These are phyloP conservation scores for Melocanna baccifera DNA, from an alignment of 176 grass and related monocot genomes.

Conservation along the genomic window DNA sequence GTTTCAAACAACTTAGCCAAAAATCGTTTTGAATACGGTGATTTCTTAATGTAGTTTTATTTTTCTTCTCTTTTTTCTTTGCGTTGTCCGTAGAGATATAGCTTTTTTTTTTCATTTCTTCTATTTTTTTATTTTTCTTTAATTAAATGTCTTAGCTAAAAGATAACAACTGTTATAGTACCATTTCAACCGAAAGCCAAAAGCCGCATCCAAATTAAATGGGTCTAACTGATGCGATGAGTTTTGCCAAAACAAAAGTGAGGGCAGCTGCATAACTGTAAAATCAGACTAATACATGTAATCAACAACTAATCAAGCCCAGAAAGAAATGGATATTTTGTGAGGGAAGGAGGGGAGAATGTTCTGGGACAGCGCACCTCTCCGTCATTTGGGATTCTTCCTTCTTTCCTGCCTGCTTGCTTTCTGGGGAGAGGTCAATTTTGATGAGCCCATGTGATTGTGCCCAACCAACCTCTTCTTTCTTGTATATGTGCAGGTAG, in stretches of 20 bases:
- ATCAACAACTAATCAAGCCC: not conserved
- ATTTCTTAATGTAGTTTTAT: no score
- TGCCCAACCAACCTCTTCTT: not conserved
- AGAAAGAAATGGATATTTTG: not conserved
- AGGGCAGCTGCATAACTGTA: not conserved
- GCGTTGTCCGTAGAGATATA: no score
- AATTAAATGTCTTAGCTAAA: no score
- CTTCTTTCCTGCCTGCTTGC: not conserved
- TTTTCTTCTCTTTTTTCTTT: no score
- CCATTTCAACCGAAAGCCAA: no score
- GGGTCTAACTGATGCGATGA: not conserved
- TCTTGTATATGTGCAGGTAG: not conserved
- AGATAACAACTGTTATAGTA: no score
- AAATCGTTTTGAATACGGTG: no score
- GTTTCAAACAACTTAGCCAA: no score
- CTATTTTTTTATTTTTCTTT: no score
- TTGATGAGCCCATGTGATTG: constrained; percentile 16
- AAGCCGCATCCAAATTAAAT: no score
- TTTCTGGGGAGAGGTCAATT: not conserved
- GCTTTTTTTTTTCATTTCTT: no score
- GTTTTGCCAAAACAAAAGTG: not conserved
- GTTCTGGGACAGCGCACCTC: not conserved
- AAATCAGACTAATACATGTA: not conserved
- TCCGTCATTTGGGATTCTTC: not conserved
- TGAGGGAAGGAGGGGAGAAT: not conserved